Percentiles rank a stretch among this genome's conserved stretches.
These are phyloP conservation scores for Xylariaceae sp. DNA, from an alignment of 2,329 filamentous ascomycete species.

Conservation along the genomic window DNA sequence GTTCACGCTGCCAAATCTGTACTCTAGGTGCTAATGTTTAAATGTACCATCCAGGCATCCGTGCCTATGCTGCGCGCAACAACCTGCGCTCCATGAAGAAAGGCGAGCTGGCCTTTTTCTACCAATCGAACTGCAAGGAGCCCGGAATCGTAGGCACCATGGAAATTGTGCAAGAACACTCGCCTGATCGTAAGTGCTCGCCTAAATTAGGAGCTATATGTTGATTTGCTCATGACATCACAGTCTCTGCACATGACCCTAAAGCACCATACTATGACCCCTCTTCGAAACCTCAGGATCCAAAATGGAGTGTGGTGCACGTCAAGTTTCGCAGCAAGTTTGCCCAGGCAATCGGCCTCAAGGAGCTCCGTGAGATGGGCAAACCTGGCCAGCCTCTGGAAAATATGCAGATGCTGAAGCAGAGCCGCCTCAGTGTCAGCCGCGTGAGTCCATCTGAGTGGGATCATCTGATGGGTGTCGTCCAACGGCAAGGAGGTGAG, in stretches of 20 bases:
- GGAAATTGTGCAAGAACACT: slow-evolving; percentile 86
- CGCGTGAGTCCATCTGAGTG: slow-evolving; percentile 70
- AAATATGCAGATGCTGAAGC: slow-evolving; percentile 82
- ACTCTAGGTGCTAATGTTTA: not conserved
- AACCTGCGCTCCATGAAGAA: slow-evolving; percentile 90
- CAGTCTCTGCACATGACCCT: slow-evolving; percentile 73
- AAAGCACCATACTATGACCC: slow-evolving; percentile 83
- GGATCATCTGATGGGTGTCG: slow-evolving; percentile 63
- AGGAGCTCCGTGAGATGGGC: slow-evolving; percentile 71
- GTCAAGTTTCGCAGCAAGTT: slow-evolving; percentile 90
- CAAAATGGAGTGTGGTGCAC: slow-evolving; percentile 88
- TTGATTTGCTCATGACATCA: slow-evolving; percentile 35
- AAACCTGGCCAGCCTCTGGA: slow-evolving; percentile 63
- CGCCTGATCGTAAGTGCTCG: slow-evolving; percentile 70
- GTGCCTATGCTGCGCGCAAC: slow-evolving; percentile 69
- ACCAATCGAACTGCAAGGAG: slow-evolving; percentile 91
- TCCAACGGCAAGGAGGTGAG: slow-evolving; percentile 45
- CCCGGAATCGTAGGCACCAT: slow-evolving; percentile 87
- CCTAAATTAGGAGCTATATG: not conserved
- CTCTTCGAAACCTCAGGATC: slow-evolving; percentile 70
- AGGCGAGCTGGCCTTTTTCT: slow-evolving; percentile 94
- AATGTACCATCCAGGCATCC: slow-evolving; percentile 39
- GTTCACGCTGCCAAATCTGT: not conserved
- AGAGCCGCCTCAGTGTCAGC: slow-evolving; percentile 82
- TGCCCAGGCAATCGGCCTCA: slow-evolving; percentile 69